These are phyloP conservation scores for Pulveroboletus sp. DNA, from an alignment of 768 basidiomycete genomes.

Conservation along the genomic window DNA sequence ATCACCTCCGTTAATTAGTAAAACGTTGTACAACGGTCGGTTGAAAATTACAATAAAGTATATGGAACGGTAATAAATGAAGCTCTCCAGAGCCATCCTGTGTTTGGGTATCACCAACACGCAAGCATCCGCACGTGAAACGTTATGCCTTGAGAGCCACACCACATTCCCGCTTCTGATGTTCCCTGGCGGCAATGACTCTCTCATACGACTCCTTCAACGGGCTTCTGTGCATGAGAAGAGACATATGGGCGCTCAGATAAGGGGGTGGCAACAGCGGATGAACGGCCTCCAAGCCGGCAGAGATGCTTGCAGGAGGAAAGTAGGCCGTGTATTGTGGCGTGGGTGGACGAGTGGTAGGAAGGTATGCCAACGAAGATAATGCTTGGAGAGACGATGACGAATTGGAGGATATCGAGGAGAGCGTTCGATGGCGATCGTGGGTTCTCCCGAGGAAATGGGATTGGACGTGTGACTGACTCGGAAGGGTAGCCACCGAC, in stretches of 20 bases:
- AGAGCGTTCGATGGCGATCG: slow-evolving; percentile 53
- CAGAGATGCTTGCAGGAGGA: slow-evolving; percentile 54
- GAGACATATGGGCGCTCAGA: slow-evolving; percentile 64
- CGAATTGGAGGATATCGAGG: slow-evolving; percentile 49
- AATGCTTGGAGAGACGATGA: slow-evolving; percentile 49
- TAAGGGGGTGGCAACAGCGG: slow-evolving; percentile 71
- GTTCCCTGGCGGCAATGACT: slow-evolving; percentile 53
- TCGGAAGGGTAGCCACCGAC: slow-evolving; percentile 58
- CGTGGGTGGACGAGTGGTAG: slow-evolving; percentile 34
- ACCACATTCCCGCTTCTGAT: slow-evolving; percentile 21
- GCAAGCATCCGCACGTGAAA: no score
- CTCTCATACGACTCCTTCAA: slow-evolving; percentile 69
- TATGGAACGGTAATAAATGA: slow-evolving; percentile 28
- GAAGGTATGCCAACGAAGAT: slow-evolving; percentile 53
- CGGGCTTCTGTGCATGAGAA: slow-evolving; percentile 60
- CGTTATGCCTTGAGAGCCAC: neutral
- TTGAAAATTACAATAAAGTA: slow-evolving; percentile 24
- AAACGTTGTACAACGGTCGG: slow-evolving; percentile 13
- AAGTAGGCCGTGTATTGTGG: slow-evolving; percentile 57
- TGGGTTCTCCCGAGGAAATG: slow-evolving; percentile 32
- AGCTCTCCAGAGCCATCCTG: slow-evolving; percentile 6
- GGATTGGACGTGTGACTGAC: slow-evolving; percentile 31
- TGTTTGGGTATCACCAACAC: slow-evolving; percentile 22
- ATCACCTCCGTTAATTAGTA: slow-evolving; percentile 3
- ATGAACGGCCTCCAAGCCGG: slow-evolving; percentile 58